These are phyloP conservation scores for Neospermospora avenae DNA, from an alignment of 2,329 filamentous ascomycete genomes.

Conservation along the genomic window DNA sequence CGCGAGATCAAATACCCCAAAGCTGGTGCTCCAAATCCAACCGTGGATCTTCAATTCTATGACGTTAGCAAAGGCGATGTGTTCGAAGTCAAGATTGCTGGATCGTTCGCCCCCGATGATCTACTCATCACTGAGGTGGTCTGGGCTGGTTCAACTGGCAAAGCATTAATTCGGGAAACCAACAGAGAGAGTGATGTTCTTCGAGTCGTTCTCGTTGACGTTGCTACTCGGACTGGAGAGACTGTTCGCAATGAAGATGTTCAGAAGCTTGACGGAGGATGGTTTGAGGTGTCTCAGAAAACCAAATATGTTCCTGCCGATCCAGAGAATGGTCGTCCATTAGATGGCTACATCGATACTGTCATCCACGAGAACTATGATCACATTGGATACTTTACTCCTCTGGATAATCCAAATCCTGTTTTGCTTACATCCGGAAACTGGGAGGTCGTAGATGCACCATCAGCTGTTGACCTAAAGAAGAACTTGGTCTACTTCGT, in stretches of 20 bases:
- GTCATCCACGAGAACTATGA: constrained; percentile 83
- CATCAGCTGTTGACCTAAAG: constrained; percentile 78
- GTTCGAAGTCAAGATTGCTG: constrained; percentile 75
- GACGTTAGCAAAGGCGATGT: constrained; percentile 73
- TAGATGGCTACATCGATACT: constrained; percentile 92
- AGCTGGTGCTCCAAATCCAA: constrained; percentile 87
- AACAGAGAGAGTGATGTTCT: constrained; percentile 93
- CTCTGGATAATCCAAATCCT: constrained; percentile 78
- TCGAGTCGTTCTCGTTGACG: constrained; percentile 82
- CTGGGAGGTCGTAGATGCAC: constrained; percentile 89
- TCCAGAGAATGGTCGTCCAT: constrained; percentile 65
- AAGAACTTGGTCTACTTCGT: constrained; percentile 90
- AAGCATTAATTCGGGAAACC: constrained; percentile 85
- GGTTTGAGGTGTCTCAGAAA: constrained; percentile 90
- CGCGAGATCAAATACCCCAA: constrained; percentile 96
- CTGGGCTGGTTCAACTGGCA: constrained; percentile 73
- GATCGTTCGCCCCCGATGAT: constrained; percentile 75
- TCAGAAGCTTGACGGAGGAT: constrained; percentile 84
- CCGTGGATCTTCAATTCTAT: constrained; percentile 85
- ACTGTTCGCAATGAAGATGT: constrained; percentile 79
- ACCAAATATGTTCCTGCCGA: constrained; percentile 87
- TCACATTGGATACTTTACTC: constrained; percentile 90
- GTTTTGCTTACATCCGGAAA: constrained; percentile 80
- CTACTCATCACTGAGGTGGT: constrained; percentile 89
- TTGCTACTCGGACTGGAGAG: constrained; percentile 67